These are phyloP conservation scores for Globisporangium polare DNA, from an alignment of 352 stramenopile species.

Conservation along the genomic window DNA sequence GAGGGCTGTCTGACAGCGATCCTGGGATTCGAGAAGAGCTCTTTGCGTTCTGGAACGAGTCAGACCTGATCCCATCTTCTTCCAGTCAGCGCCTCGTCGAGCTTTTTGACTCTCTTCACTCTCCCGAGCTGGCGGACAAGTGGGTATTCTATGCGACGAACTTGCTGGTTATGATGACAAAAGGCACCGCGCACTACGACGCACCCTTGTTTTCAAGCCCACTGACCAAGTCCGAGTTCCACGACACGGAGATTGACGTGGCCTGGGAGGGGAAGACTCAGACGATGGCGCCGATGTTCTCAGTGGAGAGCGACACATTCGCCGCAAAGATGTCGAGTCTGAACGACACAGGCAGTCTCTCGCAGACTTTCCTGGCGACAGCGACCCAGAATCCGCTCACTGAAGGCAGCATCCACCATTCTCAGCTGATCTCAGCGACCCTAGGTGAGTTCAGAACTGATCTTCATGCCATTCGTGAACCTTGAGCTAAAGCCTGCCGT, in stretches of 20 bases:
- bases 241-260: conserved; percentile 56
- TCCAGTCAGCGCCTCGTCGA: conserved; percentile 40
- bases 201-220: conserved; percentile 45
- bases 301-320: conserved; percentile 58
- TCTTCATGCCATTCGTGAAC: background rate
- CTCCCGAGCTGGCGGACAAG: conserved; percentile 39
- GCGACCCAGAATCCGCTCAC: conserved; percentile 15
- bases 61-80: conserved; percentile 23
- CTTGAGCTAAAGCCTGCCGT: background rate
- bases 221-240: conserved; percentile 40
- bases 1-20: conserved; percentile 50
- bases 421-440: conserved; percentile 36
- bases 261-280: conserved; percentile 62
- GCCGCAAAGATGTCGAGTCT: conserved; percentile 13
- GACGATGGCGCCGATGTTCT: conserved; percentile 77
- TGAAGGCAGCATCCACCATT: conserved; percentile 27
- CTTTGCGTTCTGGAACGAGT: conserved; percentile 46
- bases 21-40: conserved; percentile 31
- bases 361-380: conserved; percentile 11
- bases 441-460: conserved; percentile 13
- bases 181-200: conserved; percentile 25
- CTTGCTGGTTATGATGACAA: conserved; percentile 39
- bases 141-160: conserved; percentile 74
- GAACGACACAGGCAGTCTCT: background rate
- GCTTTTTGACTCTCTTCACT: conserved; percentile 50